These are phyloP conservation scores for Sarocladium oryzae DNA, from an alignment of 2,329 filamentous ascomycete genomes.

Conservation along the genomic window DNA sequence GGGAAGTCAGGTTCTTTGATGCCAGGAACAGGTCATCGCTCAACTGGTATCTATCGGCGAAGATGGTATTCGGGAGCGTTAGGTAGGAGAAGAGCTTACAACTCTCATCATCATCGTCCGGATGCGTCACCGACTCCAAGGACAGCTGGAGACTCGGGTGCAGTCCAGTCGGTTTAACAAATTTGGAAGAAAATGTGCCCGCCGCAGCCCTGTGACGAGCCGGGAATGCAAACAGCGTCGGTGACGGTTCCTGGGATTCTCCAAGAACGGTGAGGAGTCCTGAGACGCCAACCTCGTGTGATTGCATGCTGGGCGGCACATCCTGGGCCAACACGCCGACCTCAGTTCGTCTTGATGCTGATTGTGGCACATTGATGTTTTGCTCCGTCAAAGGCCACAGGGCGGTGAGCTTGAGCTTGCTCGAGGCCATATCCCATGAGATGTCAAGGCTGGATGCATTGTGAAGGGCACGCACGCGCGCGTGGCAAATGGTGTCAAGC, in stretches of 20 bases:
- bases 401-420: conserved; percentile 57
- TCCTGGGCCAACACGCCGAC: conserved; percentile 72
- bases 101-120: conserved; percentile 38
- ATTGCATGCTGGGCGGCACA: conserved; percentile 49
- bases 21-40: conserved; percentile 67
- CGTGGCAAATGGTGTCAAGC: conserved; percentile 41
- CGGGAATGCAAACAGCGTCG: conserved; percentile 77
- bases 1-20: conserved; percentile 68
- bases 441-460: conserved; percentile 65
- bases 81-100: conserved; percentile 76
- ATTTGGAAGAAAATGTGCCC: conserved; percentile 54
- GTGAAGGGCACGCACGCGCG: conserved; percentile 35
- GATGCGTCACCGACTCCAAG: conserved; percentile 45
- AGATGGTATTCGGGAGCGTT: conserved; percentile 73
- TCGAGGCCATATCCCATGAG: conserved; percentile 64
- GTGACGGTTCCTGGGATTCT: conserved; percentile 62
- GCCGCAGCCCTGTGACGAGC: conserved; percentile 60
- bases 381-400: conserved; percentile 50
- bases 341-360: conserved; percentile 56
- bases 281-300: conserved; percentile 69
- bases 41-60: conserved; percentile 84
- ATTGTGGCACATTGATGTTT: conserved; percentile 32
- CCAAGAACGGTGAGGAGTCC: conserved; percentile 76
- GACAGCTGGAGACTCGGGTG: conserved; percentile 73
- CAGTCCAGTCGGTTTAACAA: conserved; percentile 68